Percentiles rank a stretch among this genome's conserved stretches.
phyloP scores from a whole-genome alignment of 257 asterid species.

The Ajuga chamaepitys region DNA sequence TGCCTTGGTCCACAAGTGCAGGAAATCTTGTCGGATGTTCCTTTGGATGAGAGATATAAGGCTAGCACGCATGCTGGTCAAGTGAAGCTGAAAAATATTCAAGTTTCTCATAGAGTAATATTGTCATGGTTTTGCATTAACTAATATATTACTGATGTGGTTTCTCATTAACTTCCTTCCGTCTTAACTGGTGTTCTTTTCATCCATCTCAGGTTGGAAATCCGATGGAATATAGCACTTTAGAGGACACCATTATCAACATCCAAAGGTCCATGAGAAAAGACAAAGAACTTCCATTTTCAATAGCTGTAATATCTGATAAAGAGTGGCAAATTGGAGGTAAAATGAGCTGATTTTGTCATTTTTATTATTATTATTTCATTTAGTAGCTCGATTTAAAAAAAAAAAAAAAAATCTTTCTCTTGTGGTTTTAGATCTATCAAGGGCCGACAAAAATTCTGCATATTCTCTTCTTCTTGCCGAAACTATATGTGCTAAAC shows the following conservation, averaged over 20 bases:
- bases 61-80: slow-evolving; percentile 53
- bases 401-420: no score
- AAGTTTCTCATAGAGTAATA: slow-evolving; percentile 77
- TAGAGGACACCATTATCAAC: slow-evolving; percentile 62
- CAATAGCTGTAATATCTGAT: slow-evolving; percentile 81
- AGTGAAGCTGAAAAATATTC: slow-evolving; percentile 64
- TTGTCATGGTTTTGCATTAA: slow-evolving; percentile 8
- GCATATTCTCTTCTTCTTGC: slow-evolving; percentile 94
- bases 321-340: slow-evolving; percentile 95
- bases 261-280: slow-evolving; percentile 44
- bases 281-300: slow-evolving; percentile 58
- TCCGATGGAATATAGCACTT: slow-evolving; percentile 77
- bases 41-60: slow-evolving; percentile 67
- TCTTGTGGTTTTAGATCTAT: slow-evolving; percentile 43
- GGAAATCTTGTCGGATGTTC: slow-evolving; percentile 94
- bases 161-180: slow-evolving; percentile 2
- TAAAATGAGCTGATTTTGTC: slow-evolving; percentile 23
- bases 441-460: slow-evolving; percentile 87
- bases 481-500: slow-evolving; percentile 71
- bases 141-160: neutral
- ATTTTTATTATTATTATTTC: no score
- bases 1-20: slow-evolving; percentile 24
- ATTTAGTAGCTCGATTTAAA: no score
- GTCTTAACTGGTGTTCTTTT: slow-evolving; percentile 9
- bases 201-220: slow-evolving; percentile 65